These are phyloP conservation scores for Chytridium lagenaria DNA, from an alignment of 371 early-diverging fungal species.

Conservation along the genomic window DNA sequence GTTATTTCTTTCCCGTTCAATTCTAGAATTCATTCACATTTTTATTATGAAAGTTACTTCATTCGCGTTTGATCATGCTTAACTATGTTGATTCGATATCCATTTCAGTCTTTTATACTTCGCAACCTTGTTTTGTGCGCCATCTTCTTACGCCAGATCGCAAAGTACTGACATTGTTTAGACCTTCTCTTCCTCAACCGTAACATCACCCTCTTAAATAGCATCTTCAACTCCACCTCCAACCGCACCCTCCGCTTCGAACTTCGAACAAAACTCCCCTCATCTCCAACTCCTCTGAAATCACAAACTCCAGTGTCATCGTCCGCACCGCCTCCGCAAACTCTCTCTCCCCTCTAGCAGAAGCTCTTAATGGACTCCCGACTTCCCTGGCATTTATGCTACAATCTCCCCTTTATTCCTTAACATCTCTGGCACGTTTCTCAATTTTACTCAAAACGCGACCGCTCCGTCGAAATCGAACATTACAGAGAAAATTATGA, in stretches of 20 bases:
- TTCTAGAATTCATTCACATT: too few relatives aligned
- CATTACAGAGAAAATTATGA: neutral
- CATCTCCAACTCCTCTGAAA: neutral
- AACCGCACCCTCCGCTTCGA: neutral
- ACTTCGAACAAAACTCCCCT: neutral
- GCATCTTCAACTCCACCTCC: neutral
- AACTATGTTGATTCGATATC: too few relatives aligned
- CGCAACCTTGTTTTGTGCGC: too few relatives aligned
- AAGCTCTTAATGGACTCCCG: neutral
- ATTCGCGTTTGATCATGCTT: too few relatives aligned
- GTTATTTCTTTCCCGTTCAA: too few relatives aligned
- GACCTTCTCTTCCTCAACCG: neutral
- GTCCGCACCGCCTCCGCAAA: neutral
- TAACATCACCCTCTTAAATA: neutral
- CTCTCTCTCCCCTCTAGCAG: neutral
- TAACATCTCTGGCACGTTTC: neutral
- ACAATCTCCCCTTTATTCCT: neutral
- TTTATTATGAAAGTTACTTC: too few relatives aligned
- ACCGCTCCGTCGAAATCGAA: neutral
- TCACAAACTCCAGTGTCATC: neutral
- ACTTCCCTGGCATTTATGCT: neutral
- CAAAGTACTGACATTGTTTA: too few relatives aligned
- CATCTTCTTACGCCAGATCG: neutral
- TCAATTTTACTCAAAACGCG: neutral
- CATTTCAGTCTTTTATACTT: too few relatives aligned